A percentile compares a stretch with the other conserved stretches of the same genome.
Evolutionary conservation across 441 rosid genomes (phyloP).

Genomic region (Aleurites moluccanus): DNA sequence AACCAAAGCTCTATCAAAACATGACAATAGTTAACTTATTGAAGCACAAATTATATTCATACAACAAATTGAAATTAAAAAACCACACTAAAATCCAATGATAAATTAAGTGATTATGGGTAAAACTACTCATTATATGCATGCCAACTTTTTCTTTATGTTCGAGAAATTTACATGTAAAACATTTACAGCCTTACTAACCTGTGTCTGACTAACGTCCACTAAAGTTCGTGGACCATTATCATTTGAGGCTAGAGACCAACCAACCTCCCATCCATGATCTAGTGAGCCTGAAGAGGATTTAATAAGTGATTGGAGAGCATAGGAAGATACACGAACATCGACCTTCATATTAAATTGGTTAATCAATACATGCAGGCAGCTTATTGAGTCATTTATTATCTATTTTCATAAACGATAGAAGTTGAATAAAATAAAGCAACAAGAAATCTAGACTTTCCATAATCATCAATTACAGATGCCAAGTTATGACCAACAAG

Average conservation of each 20-base stretch:
- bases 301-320: slow-evolving; percentile 73
- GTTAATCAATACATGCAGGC: slow-evolving; percentile 21
- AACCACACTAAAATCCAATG: not conserved
- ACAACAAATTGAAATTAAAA: not conserved
- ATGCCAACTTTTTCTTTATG: not conserved
- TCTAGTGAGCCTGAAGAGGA: slow-evolving; percentile 64
- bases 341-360: slow-evolving; percentile 63
- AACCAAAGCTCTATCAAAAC: not conserved
- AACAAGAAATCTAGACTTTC: not conserved
- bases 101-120: not conserved
- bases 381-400: not conserved
- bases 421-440: not conserved
- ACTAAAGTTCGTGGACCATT: slow-evolving; percentile 38
- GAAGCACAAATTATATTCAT: not conserved
- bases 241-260: slow-evolving; percentile 74
- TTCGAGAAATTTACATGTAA: not conserved
- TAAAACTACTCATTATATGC: not conserved
- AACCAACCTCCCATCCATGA: slow-evolving; percentile 90
- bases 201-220: slow-evolving; percentile 42
- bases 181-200: slow-evolving; percentile 12
- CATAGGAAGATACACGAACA: slow-evolving; percentile 65
- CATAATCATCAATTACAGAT: not conserved
- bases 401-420: not conserved
- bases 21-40: not conserved
- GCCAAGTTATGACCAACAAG: slow-evolving; percentile 3